Evolutionary conservation across 768 basidiomycete species (phyloP).

Genomic region (Termitomyces titanicus): DNA sequence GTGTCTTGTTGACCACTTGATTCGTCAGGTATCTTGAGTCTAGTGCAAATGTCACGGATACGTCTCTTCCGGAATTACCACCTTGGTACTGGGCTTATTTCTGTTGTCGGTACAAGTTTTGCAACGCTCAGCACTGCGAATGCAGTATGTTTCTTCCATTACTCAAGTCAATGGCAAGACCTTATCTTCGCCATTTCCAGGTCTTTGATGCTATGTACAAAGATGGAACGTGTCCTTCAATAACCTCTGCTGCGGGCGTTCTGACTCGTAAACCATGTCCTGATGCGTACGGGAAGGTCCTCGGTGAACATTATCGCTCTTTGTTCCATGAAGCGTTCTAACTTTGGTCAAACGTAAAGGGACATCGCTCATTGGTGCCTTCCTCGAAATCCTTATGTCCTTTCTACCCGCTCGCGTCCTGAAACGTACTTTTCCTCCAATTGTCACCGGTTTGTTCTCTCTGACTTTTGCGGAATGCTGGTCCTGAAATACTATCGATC

Average conservation of each 20-base stretch:
- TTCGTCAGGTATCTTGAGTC: slow-evolving; percentile 61
- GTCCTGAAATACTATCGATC: background rate
- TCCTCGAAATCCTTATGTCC: slow-evolving; percentile 76
- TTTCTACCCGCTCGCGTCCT: slow-evolving; percentile 66
- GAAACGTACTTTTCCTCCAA: slow-evolving; percentile 71
- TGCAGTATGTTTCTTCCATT: slow-evolving; percentile 39
- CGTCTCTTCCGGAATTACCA: slow-evolving; percentile 60
- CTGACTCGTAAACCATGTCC: slow-evolving; percentile 62
- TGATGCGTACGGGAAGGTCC: slow-evolving; percentile 75
- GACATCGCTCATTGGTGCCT: slow-evolving; percentile 72
- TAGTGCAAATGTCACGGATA: slow-evolving; percentile 76
- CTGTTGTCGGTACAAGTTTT: slow-evolving; percentile 81
- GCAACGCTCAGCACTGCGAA: slow-evolving; percentile 72
- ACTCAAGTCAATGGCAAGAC: background rate
- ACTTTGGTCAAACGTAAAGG: slow-evolving; percentile 32
- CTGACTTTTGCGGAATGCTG: background rate
- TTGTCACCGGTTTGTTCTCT: slow-evolving; percentile 59
- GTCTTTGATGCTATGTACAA: slow-evolving; percentile 76
- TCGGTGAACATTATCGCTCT: slow-evolving; percentile 40
- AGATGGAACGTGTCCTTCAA: slow-evolving; percentile 72
- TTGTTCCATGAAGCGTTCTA: background rate
- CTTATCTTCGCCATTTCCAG: slow-evolving; percentile 25
- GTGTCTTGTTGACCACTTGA: background rate
- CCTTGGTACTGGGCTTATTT: slow-evolving; percentile 77
- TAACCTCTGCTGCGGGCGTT: slow-evolving; percentile 53